Evolutionary conservation across 306 rosid genomes (phyloP).

Genomic region (Mimosa pudica): DNA sequence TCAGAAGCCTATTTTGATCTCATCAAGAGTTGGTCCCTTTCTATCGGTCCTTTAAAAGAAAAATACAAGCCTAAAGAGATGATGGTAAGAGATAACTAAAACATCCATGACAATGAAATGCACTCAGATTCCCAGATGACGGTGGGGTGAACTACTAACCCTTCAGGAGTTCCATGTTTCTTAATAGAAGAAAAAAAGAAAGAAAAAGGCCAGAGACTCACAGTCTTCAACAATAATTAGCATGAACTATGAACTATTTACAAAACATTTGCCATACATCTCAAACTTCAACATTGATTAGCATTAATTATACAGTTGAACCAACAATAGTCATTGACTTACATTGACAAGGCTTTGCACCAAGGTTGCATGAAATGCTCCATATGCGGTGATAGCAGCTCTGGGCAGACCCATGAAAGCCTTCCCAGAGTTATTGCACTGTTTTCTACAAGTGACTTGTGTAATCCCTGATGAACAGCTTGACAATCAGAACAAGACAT

Average conservation of each 20-base stretch:
- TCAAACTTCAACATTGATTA: not conserved
- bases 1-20: not conserved
- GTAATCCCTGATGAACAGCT: constrained; percentile 66
- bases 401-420: constrained; percentile 98
- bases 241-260: not conserved
- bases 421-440: constrained; percentile 99
- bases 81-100: not conserved
- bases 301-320: not conserved
- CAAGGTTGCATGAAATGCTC: constrained; percentile 97
- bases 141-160: not conserved
- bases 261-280: not conserved
- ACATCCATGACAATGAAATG: not conserved
- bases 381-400: constrained; percentile 92
- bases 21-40: not conserved
- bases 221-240: not conserved
- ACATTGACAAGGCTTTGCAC: constrained; percentile 96
- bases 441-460: constrained; percentile 88
- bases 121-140: not conserved
- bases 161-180: not conserved
- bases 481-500: constrained; percentile 38
- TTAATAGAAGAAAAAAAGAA: not conserved
- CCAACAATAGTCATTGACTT: constrained; percentile 32
- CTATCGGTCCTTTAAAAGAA: not conserved
- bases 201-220: not conserved
- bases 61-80: not conserved